A percentile compares a stretch with the other conserved stretches of the same genome.
Evolutionary conservation across 2,329 filamentous ascomycete species (phyloP).

Genomic region (Sphaerulina vaccinii): DNA sequence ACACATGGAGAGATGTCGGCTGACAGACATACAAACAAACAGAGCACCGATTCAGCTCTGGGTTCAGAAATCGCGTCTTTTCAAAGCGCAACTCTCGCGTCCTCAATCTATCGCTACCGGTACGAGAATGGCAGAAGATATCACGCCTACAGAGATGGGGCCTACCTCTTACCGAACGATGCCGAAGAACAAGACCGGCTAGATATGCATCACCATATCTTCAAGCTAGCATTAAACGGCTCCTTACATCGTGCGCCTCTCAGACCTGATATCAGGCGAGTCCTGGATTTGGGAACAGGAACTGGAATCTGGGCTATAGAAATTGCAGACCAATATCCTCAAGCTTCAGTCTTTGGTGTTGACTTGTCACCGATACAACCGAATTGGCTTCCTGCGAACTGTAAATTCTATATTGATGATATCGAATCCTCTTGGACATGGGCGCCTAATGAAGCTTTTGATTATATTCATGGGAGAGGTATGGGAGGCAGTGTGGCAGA

Average conservation of each 20-base stretch:
- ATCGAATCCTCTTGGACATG: constrained; percentile 24
- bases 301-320: constrained; percentile 38
- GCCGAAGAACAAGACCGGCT: constrained; percentile 34
- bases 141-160: constrained; percentile 33
- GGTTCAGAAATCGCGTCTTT: constrained; percentile 15
- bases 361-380: constrained; percentile 33
- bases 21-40: neutral
- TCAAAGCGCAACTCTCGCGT: constrained; percentile 14
- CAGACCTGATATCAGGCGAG: constrained; percentile 37
- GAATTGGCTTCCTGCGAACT: constrained; percentile 28
- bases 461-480: constrained; percentile 32
- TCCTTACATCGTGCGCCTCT: constrained; percentile 46
- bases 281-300: constrained; percentile 45
- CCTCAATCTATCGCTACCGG: constrained; percentile 19
- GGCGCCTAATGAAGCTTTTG: constrained; percentile 28
- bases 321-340: constrained; percentile 31
- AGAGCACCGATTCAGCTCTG: constrained; percentile 15
- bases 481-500: constrained; percentile 29
- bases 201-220: constrained; percentile 37
- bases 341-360: constrained; percentile 26
- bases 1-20: neutral
- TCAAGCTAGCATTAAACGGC: constrained; percentile 32
- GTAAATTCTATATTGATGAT: constrained; percentile 30
- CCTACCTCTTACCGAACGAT: constrained; percentile 38
- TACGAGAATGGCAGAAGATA: constrained; percentile 24